These are phyloP conservation scores for Russula sp. DNA, from an alignment of 768 basidiomycete genomes.

Conservation along the genomic window DNA sequence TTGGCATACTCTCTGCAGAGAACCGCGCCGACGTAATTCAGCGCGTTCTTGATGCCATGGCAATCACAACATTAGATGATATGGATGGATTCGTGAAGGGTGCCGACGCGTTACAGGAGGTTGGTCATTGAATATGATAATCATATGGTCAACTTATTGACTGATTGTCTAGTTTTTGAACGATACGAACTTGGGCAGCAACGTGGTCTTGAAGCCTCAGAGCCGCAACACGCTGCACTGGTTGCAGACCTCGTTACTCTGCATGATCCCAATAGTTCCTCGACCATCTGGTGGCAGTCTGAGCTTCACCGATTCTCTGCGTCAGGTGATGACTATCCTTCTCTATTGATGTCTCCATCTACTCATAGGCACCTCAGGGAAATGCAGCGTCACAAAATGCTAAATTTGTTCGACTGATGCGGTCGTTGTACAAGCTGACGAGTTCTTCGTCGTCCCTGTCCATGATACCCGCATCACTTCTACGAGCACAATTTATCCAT, in stretches of 20 bases:
- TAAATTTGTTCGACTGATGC: conserved; percentile 59
- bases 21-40: conserved; percentile 56
- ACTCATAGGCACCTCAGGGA: conserved; percentile 4
- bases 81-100: conserved; percentile 41
- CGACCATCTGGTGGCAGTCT: conserved; percentile 43
- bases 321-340: conserved; percentile 16
- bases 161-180: conserved; percentile 43
- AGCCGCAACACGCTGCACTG: conserved; percentile 53
- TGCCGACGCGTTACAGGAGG: conserved; percentile 35
- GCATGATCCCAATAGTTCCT: conserved; percentile 48
- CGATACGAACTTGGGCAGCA: conserved; percentile 46
- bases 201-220: conserved; percentile 57
- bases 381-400: conserved; percentile 32
- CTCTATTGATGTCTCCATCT: neutral
- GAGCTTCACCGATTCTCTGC: conserved; percentile 49
- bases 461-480: conserved; percentile 53
- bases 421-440: conserved; percentile 61
- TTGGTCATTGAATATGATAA: conserved; percentile 27
- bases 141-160: neutral
- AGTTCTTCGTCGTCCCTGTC: conserved; percentile 52
- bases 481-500: conserved; percentile 62
- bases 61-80: conserved; percentile 45
- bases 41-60: conserved; percentile 47
- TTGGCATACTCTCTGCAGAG: conserved; percentile 54
- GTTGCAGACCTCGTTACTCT: conserved; percentile 58